Percentiles rank a stretch among this genome's conserved stretches.
Evolutionary conservation across 768 basidiomycete genomes (phyloP).

Genomic region (Tricholoma furcatifolium): DNA sequence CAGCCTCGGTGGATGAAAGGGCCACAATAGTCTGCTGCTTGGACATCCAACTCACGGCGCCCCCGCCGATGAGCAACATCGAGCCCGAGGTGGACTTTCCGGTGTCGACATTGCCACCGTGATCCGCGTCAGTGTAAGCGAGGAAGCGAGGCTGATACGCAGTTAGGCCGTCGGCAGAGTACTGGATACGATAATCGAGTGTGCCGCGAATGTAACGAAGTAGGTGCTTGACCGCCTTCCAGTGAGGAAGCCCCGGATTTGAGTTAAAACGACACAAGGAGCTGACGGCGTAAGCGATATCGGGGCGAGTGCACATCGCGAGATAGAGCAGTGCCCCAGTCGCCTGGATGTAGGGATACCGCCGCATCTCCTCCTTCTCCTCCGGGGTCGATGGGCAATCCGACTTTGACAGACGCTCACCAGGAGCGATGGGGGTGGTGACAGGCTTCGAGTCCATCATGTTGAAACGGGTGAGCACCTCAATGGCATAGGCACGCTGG

Average conservation of each 20-base stretch:
- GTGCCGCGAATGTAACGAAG: slow-evolving; percentile 13
- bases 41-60: neutral
- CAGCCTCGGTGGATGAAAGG: slow-evolving; percentile 33
- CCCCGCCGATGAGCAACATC: neutral
- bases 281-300: slow-evolving; percentile 3
- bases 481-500: too few species aligned
- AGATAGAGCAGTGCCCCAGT: slow-evolving; percentile 9
- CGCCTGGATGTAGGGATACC: slow-evolving; percentile 9
- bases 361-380: slow-evolving; percentile 5
- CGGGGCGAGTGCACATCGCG: slow-evolving; percentile 5
- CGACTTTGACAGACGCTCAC: too few species aligned
- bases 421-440: too few species aligned
- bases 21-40: slow-evolving; percentile 17
- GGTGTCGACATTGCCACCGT: neutral
- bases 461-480: too few species aligned
- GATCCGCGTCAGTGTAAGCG: slow-evolving; percentile 27
- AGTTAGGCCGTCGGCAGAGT: neutral
- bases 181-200: slow-evolving; percentile 12
- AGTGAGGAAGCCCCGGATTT: slow-evolving; percentile 4
- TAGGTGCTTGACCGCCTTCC: slow-evolving; percentile 10
- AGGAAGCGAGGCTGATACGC: slow-evolving; percentile 8
- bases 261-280: slow-evolving; percentile 1
- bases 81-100: neutral
- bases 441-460: too few species aligned
- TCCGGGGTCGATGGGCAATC: neutral